These are phyloP conservation scores for Macrophomina tecta DNA, from an alignment of 2,329 filamentous ascomycete genomes.

Conservation along the genomic window DNA sequence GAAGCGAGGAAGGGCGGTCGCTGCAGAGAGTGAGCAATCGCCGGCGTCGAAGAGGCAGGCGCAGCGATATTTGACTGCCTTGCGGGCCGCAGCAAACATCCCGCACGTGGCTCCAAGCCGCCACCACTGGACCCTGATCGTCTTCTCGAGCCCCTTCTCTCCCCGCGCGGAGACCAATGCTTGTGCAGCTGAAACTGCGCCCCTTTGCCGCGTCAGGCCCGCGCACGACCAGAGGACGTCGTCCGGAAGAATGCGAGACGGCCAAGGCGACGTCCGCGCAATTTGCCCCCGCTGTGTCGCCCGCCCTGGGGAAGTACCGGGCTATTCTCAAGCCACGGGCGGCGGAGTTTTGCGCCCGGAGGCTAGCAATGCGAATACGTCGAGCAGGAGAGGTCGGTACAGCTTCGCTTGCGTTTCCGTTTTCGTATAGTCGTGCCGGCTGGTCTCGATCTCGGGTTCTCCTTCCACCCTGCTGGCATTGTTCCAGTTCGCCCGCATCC, in stretches of 20 bases:
- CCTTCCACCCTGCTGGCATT: background rate
- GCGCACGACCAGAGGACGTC: background rate
- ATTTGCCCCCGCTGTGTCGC: too few species aligned
- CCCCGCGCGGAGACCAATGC: background rate
- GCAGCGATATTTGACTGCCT: background rate
- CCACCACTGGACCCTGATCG: conserved; percentile 11
- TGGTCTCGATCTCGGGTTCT: background rate
- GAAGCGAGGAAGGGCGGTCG: background rate
- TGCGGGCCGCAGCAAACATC: background rate
- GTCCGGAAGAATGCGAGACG: background rate
- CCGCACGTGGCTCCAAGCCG: background rate
- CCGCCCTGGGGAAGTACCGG: background rate
- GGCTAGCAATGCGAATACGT: background rate
- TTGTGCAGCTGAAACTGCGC: conserved; percentile 16
- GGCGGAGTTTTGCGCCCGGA: too few species aligned
- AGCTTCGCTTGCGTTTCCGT: background rate
- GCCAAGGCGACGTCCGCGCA: background rate
- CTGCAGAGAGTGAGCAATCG: background rate
- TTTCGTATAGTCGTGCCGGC: background rate
- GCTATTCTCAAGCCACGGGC: background rate
- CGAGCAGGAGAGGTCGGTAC: background rate
- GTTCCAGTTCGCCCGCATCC: too few species aligned
- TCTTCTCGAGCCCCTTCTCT: background rate
- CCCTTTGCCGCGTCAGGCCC: conserved; percentile 19
- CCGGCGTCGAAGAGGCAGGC: background rate